Conservation (phyloP, 768 basidiomycete species). For the Agaricus bisporus region DNA sequence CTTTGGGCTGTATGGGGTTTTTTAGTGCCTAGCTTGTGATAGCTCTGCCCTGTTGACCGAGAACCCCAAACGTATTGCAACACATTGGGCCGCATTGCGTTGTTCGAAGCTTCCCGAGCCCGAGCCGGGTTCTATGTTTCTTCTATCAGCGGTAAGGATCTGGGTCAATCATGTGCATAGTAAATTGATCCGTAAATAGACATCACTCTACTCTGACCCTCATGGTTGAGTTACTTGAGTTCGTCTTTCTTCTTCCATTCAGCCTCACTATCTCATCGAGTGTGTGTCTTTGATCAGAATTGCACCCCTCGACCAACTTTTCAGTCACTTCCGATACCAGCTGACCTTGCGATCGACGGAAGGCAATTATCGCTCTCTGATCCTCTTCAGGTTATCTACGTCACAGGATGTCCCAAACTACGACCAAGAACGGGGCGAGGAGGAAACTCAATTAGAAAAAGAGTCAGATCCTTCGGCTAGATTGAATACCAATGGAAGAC, state of each 20-base stretch:
- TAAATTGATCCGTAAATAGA: too few relatives aligned
- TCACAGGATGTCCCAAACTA: conserved; percentile 12
- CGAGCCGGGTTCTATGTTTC: neutral
- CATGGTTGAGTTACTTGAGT: conserved; percentile 19
- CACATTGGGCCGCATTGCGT: too few relatives aligned
- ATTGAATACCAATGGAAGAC: conserved; percentile 15
- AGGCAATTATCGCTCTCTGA: conserved; percentile 54
- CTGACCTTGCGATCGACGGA: conserved; percentile 54
- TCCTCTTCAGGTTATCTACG: conserved; percentile 56
- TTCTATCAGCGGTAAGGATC: neutral
- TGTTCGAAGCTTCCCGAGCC: neutral
- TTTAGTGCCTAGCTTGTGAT: too few relatives aligned
- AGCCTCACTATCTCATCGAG: neutral
- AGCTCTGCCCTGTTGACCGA: too few relatives aligned
- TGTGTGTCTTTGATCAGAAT: conserved; percentile 25
- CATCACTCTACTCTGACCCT: neutral
- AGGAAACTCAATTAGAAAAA: conserved; percentile 2
- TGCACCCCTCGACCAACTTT: conserved; percentile 34
- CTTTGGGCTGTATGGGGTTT: too few relatives aligned
- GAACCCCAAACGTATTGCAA: too few relatives aligned
- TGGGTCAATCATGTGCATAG: neutral
- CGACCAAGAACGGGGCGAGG: conserved; percentile 1
- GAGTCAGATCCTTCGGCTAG: conserved; percentile 15
- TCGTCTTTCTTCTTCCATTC: conserved; percentile 10
- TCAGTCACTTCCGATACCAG: conserved; percentile 55